These are phyloP conservation scores for Kodamaea fungicola DNA, from an alignment of 1,139 yeast genomes.

Conservation along the genomic window DNA sequence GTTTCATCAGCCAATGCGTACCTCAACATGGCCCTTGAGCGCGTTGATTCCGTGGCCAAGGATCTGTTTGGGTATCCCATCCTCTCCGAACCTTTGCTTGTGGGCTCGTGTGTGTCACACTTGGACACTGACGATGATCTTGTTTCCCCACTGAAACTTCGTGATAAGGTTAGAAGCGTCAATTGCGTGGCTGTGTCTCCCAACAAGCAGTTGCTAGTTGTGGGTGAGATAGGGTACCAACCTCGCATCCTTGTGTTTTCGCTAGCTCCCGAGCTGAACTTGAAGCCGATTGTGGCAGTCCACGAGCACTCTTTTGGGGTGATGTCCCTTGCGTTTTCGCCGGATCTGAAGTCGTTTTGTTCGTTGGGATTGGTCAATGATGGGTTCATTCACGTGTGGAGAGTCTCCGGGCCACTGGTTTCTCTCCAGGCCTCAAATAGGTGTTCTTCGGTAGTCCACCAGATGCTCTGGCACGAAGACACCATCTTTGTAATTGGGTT, in stretches of 20 bases:
- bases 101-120: slow-evolving; percentile 12
- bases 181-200: slow-evolving; percentile 57
- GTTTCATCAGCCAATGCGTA: slow-evolving; percentile 28
- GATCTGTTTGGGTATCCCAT: slow-evolving; percentile 37
- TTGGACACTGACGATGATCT: slow-evolving; percentile 2
- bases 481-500: slow-evolving; percentile 53
- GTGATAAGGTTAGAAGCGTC: slow-evolving; percentile 50
- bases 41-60: slow-evolving; percentile 8
- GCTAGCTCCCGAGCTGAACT: slow-evolving; percentile 46
- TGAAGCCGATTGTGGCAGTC: slow-evolving; percentile 48
- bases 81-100: slow-evolving; percentile 23
- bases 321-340: slow-evolving; percentile 51
- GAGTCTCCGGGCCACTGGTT: slow-evolving; percentile 18
- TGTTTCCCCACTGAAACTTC: slow-evolving; percentile 30
- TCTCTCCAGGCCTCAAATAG: slow-evolving; percentile 47
- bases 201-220: slow-evolving; percentile 49
- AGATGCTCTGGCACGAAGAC: slow-evolving; percentile 54
- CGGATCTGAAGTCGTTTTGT: slow-evolving; percentile 51
- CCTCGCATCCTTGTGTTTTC: slow-evolving; percentile 63
- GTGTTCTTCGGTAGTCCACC: slow-evolving; percentile 57
- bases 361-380: slow-evolving; percentile 64
- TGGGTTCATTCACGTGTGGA: slow-evolving; percentile 65
- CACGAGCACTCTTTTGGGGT: slow-evolving; percentile 66
- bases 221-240: slow-evolving; percentile 66
- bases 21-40: slow-evolving; percentile 22